These are phyloP conservation scores for Umbellularia californica DNA, from an alignment of 164 flowering plant genomes.

Conservation along the genomic window DNA sequence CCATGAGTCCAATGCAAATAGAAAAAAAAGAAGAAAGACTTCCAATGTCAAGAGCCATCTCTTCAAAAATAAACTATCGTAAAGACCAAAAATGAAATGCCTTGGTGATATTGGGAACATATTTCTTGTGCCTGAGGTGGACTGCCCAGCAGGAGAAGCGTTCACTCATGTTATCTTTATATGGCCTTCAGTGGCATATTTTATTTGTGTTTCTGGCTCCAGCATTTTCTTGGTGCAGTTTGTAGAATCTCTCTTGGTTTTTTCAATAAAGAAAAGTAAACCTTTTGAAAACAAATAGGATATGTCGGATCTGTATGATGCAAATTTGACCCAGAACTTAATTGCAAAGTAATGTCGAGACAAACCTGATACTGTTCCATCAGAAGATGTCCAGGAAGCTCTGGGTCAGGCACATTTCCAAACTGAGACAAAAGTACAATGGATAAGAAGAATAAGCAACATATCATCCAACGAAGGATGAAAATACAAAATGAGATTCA, in stretches of 20 bases:
- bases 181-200: no score
- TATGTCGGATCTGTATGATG: neutral
- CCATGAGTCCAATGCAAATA: neutral
- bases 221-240: no score
- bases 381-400: conserved; percentile 88
- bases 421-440: conserved; percentile 40
- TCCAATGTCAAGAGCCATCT: neutral
- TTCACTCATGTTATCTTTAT: no score
- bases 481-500: neutral
- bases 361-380: conserved; percentile 95
- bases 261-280: no score
- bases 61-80: neutral
- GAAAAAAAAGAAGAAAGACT: neutral
- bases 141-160: no score
- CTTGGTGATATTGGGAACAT: no score
- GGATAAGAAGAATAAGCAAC: neutral
- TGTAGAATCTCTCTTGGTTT: no score
- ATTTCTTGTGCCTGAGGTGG: no score
- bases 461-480: neutral
- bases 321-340: neutral
- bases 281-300: no score
- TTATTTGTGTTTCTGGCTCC: no score
- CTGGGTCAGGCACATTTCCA: conserved; percentile 69
- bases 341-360: neutral
- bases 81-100: neutral